Conservation (phyloP, 768 basidiomycete genomes). For the Trametes sanguinea region DNA sequence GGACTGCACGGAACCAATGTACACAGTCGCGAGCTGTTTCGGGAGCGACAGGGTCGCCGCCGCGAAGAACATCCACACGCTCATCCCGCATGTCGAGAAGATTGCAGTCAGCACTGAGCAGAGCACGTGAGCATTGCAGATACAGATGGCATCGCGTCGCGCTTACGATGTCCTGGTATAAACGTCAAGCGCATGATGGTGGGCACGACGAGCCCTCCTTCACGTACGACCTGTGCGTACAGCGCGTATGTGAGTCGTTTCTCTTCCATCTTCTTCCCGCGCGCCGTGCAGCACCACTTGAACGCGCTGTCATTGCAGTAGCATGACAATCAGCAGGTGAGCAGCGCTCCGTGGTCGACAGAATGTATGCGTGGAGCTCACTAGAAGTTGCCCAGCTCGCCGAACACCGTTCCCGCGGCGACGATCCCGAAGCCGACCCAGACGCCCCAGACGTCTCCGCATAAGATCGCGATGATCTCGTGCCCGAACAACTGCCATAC, state of each 20-base stretch:
- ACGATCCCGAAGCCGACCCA: conserved; percentile 87
- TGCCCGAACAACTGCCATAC: conserved; percentile 69
- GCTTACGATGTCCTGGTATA: conserved; percentile 80
- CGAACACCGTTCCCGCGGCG: conserved; percentile 75
- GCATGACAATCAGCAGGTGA: not conserved
- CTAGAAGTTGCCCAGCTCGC: conserved; percentile 87
- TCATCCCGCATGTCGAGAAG: conserved; percentile 85
- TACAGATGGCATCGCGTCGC: conserved; percentile 12
- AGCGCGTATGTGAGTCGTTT: conserved; percentile 48
- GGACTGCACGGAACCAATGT: conserved; percentile 57
- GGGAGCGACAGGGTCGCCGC: conserved; percentile 80
- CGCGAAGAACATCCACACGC: conserved; percentile 65
- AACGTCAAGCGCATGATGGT: conserved; percentile 74
- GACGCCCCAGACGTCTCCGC: conserved; percentile 87
- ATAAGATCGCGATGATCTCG: conserved; percentile 84
- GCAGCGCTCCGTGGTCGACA: not conserved
- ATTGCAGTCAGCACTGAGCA: conserved; percentile 74
- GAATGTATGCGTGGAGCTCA: conserved; percentile 36
- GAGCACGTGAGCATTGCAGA: not conserved
- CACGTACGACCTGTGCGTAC: conserved; percentile 64
- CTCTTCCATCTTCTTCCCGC: conserved; percentile 64
- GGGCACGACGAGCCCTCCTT: conserved; percentile 84
- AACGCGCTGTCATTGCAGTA: conserved; percentile 56
- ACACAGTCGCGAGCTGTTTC: conserved; percentile 89
- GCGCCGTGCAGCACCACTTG: conserved; percentile 71